A percentile compares a stretch with the other conserved stretches of the same genome.
Conservation (phyloP, 371 early-diverging fungal species). For the Basidiobolus meristosporus region DNA sequence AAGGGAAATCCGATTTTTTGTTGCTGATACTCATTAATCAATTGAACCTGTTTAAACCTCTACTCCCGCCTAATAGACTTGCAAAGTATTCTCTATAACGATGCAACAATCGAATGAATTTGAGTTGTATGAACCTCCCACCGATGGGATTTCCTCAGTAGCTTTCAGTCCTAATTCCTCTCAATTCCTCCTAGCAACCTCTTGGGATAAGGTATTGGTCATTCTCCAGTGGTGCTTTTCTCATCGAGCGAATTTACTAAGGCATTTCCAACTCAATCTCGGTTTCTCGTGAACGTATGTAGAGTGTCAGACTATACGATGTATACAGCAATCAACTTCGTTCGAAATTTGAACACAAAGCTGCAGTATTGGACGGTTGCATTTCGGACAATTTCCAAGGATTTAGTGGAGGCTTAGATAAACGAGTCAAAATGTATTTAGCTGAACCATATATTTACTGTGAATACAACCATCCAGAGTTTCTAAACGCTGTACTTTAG, state of each 20-base stretch:
- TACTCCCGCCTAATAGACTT: too few relatives aligned
- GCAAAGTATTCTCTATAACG: too few relatives aligned
- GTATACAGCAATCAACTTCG: slow-evolving; percentile 28
- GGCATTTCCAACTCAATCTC: neutral
- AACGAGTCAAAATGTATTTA: slow-evolving; percentile 30
- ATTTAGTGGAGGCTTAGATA: slow-evolving; percentile 51
- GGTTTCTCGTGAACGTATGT: neutral
- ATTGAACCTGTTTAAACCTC: too few relatives aligned
- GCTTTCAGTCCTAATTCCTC: slow-evolving; percentile 43
- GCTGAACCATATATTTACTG: neutral
- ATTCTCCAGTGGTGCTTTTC: neutral
- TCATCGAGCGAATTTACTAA: neutral
- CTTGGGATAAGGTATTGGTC: slow-evolving; percentile 68
- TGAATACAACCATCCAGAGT: neutral
- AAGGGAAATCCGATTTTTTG: too few relatives aligned
- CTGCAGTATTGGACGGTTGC: slow-evolving; percentile 55
- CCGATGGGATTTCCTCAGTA: slow-evolving; percentile 66
- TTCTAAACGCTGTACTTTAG: slow-evolving; percentile 7
- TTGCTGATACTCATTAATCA: too few relatives aligned
- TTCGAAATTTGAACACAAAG: slow-evolving; percentile 28
- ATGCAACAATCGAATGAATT: neutral
- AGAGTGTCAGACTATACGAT: slow-evolving; percentile 71
- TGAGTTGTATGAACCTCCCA: slow-evolving; percentile 64
- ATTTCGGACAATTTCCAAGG: slow-evolving; percentile 31
- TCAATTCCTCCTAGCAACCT: slow-evolving; percentile 44